A percentile compares a stretch with the other conserved stretches of the same genome.
Conservation (phyloP, 2,329 filamentous ascomycete species). For the Aspergillus luchuensis region DNA sequence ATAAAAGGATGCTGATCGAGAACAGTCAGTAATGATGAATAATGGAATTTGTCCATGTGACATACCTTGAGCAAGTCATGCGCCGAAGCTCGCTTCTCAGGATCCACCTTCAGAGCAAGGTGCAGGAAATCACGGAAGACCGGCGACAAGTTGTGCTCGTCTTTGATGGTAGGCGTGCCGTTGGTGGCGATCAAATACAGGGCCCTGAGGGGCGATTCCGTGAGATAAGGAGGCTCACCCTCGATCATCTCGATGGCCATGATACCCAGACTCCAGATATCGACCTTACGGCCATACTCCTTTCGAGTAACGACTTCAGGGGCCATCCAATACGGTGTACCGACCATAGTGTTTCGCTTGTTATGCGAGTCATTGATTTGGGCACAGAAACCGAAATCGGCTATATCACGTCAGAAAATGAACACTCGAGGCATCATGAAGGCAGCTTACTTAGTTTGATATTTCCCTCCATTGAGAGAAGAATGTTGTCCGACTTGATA, state of each 20-base stretch:
- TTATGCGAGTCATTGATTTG: slow-evolving; percentile 97
- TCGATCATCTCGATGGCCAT: slow-evolving; percentile 99
- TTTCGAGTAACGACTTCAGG: slow-evolving; percentile 96
- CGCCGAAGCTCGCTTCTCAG: slow-evolving; percentile 92
- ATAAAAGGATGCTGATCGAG: slow-evolving; percentile 72
- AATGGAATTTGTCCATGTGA: slow-evolving; percentile 18
- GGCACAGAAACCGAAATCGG: slow-evolving; percentile 97
- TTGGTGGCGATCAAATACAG: slow-evolving; percentile 97
- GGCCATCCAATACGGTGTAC: slow-evolving; percentile 99
- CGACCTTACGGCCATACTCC: slow-evolving; percentile 96
- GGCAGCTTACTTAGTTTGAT: slow-evolving; percentile 86
- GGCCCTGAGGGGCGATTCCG: slow-evolving; percentile 88
- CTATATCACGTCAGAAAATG: slow-evolving; percentile 50
- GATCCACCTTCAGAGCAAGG: slow-evolving; percentile 93
- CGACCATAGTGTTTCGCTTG: slow-evolving; percentile 98
- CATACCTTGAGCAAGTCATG: slow-evolving; percentile 89
- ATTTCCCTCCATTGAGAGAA: slow-evolving; percentile 88
- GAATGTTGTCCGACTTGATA: slow-evolving; percentile 98
- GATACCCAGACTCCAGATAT: slow-evolving; percentile 97
- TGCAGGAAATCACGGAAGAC: slow-evolving; percentile 90
- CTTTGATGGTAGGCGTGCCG: slow-evolving; percentile 92
- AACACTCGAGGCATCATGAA: slow-evolving; percentile 19
- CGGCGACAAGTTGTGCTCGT: slow-evolving; percentile 76
- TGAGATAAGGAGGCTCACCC: slow-evolving; percentile 94
- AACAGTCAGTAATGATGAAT: slow-evolving; percentile 21